Conservation (phyloP, 768 basidiomycete genomes). For the Mycena alexandri region DNA sequence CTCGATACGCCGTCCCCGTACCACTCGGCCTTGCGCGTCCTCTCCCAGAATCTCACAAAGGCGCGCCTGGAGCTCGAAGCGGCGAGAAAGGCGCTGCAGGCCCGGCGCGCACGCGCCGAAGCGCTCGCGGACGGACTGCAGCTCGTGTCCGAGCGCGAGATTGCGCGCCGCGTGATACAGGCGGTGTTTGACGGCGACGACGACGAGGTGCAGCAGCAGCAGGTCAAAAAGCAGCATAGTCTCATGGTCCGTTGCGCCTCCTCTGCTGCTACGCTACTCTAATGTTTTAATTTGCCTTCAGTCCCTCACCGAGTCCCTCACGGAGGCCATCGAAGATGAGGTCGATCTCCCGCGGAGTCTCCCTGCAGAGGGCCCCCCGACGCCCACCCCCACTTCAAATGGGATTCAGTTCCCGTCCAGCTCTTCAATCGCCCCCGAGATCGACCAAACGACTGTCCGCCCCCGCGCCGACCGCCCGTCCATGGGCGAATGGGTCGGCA, state of each 20-base stretch:
- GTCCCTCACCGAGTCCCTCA: conserved; percentile 67
- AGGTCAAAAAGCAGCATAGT: conserved; percentile 70
- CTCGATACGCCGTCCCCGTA: conserved; percentile 55
- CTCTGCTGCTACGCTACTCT: conserved; percentile 18
- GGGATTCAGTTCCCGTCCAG: conserved; percentile 19
- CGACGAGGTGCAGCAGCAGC: conserved; percentile 52
- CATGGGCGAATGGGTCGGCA: conserved; percentile 84
- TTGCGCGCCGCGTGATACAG: conserved; percentile 76
- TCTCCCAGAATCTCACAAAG: conserved; percentile 74
- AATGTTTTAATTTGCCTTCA: conserved; percentile 40
- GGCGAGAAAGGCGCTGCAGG: conserved; percentile 59
- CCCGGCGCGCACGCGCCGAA: conserved; percentile 64
- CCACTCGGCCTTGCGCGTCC: conserved; percentile 73
- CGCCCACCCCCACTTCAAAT: conserved; percentile 41
- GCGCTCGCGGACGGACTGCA: conserved; percentile 68
- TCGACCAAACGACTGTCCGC: conserved; percentile 39
- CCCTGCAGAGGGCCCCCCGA: conserved; percentile 48
- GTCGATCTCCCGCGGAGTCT: conserved; percentile 53
- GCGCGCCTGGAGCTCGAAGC: conserved; percentile 76
- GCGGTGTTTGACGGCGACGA: conserved; percentile 72
- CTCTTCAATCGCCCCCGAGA: no score
- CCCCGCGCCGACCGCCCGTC: conserved; percentile 66
- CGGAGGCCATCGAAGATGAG: conserved; percentile 67
- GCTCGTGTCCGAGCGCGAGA: conserved; percentile 68
- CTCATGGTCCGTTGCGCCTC: conserved; percentile 58